phyloP scores from a whole-genome alignment of 345 rosid genomes.

The Sonneratia caseolaris region DNA sequence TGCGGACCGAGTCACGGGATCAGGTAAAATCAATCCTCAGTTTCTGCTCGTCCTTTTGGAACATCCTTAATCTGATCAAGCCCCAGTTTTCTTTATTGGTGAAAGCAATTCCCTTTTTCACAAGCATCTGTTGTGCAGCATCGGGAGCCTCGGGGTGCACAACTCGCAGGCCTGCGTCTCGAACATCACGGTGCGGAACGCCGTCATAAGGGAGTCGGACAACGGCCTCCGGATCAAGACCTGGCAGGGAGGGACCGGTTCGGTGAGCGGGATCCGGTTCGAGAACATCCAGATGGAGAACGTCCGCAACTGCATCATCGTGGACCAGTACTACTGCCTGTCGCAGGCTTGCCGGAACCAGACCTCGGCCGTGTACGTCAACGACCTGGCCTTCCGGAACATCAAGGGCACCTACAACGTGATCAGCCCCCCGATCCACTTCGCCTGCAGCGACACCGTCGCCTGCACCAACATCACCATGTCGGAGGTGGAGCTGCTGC shows the following conservation, averaged over 20 bases:
- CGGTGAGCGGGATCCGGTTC: conserved; percentile 52
- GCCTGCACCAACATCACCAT: conserved; percentile 87
- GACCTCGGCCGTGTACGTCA: conserved; percentile 76
- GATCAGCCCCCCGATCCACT: conserved; percentile 66
- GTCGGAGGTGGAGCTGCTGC: conserved; percentile 86
- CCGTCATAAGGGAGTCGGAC: conserved; percentile 67
- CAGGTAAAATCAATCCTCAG: conserved; percentile 29
- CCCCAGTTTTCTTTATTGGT: background rate
- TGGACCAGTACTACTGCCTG: conserved; percentile 83
- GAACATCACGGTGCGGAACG: conserved; percentile 67
- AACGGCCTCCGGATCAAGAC: conserved; percentile 88
- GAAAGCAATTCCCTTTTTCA: background rate
- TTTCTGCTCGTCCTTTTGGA: no score
- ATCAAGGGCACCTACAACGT: conserved; percentile 91
- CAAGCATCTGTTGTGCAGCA: conserved; percentile 28
- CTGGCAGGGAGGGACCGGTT: conserved; percentile 93
- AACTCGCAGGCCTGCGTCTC: conserved; percentile 91
- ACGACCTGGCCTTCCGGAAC: conserved; percentile 53
- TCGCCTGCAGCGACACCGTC: conserved; percentile 88
- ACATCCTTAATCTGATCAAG: background rate
- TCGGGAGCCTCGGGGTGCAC: conserved; percentile 92
- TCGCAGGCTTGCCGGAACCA: conserved; percentile 60
- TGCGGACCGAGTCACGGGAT: conserved; percentile 96
- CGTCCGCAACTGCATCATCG: conserved; percentile 76
- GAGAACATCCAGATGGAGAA: conserved; percentile 92